These are phyloP conservation scores for Geotrichum citri-aurantii DNA, from an alignment of 1,139 yeast genomes.

Conservation along the genomic window DNA sequence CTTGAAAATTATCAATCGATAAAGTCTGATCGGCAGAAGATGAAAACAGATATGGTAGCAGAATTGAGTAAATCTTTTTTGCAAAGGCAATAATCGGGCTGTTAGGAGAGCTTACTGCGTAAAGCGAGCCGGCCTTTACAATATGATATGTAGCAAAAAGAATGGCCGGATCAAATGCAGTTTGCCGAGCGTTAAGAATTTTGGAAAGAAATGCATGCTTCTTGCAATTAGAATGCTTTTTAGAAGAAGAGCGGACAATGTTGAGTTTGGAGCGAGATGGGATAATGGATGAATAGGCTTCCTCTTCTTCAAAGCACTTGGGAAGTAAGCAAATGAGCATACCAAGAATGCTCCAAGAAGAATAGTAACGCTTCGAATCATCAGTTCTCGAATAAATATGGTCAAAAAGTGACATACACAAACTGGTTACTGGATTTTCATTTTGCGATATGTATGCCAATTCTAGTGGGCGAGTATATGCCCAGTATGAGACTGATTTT, in stretches of 20 bases:
- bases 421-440: slow-evolving; percentile 20
- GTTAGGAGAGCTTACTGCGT: neutral
- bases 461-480: slow-evolving; percentile 52
- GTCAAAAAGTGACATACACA: slow-evolving; percentile 26
- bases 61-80: slow-evolving; percentile 12
- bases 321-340: slow-evolving; percentile 33
- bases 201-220: slow-evolving; percentile 14
- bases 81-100: slow-evolving; percentile 17
- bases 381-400: slow-evolving; percentile 23
- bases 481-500: slow-evolving; percentile 49
- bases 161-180: neutral
- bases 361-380: slow-evolving; percentile 23
- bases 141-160: slow-evolving; percentile 8
- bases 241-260: slow-evolving; percentile 5
- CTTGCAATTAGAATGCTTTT: slow-evolving; percentile 1
- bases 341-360: slow-evolving; percentile 32
- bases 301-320: slow-evolving; percentile 22
- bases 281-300: slow-evolving; percentile 1
- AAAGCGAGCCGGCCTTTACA: slow-evolving; percentile 11
- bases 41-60: slow-evolving; percentile 16
- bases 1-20: slow-evolving; percentile 14
- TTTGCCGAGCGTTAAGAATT: slow-evolving; percentile 8
- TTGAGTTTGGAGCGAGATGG: slow-evolving; percentile 17
- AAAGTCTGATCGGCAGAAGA: slow-evolving; percentile 3
- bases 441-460: slow-evolving; percentile 31